Evolutionary conservation across 2,329 filamentous ascomycete genomes (phyloP).

Genomic region (Colletotrichum spinosum): DNA sequence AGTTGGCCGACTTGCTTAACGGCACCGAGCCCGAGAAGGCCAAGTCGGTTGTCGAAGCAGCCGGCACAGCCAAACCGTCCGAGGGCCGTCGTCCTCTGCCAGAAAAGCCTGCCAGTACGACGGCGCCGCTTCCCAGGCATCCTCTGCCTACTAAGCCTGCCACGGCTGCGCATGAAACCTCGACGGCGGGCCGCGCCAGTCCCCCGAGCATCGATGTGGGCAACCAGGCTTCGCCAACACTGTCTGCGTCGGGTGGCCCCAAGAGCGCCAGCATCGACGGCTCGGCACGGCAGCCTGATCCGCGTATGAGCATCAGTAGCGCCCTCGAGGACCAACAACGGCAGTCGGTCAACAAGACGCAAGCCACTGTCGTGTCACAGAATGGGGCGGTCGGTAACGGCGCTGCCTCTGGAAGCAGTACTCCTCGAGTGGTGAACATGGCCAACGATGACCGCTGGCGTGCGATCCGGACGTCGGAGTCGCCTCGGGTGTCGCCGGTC

Average conservation of each 20-base stretch:
- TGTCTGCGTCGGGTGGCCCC: neutral
- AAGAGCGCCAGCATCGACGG: constrained; percentile 21
- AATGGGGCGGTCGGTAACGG: constrained; percentile 5
- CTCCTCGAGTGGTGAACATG: constrained; percentile 21
- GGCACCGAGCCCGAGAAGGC: constrained; percentile 1
- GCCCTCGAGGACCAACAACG: constrained; percentile 15
- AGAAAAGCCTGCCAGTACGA: neutral
- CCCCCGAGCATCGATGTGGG: neutral
- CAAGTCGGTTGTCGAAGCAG: neutral
- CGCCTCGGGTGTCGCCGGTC: constrained; percentile 15
- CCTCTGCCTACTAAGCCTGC: constrained; percentile 7
- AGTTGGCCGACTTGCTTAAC: constrained; percentile 27
- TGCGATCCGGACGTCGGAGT: constrained; percentile 31
- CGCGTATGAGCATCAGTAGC: constrained; percentile 32
- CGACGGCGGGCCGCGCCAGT: too few species aligned
- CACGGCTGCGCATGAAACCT: too few species aligned
- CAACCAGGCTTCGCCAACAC: constrained; percentile 17
- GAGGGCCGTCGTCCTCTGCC: constrained; percentile 23
- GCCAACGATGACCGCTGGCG: constrained; percentile 30
- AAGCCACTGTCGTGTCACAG: neutral
- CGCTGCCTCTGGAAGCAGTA: constrained; percentile 15
- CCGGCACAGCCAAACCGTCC: neutral
- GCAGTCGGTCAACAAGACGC: neutral
- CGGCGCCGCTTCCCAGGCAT: neutral
- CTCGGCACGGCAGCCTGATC: constrained; percentile 19